Conservation (phyloP, 164 flowering plant genomes). For the Macadamia tetraphylla region DNA sequence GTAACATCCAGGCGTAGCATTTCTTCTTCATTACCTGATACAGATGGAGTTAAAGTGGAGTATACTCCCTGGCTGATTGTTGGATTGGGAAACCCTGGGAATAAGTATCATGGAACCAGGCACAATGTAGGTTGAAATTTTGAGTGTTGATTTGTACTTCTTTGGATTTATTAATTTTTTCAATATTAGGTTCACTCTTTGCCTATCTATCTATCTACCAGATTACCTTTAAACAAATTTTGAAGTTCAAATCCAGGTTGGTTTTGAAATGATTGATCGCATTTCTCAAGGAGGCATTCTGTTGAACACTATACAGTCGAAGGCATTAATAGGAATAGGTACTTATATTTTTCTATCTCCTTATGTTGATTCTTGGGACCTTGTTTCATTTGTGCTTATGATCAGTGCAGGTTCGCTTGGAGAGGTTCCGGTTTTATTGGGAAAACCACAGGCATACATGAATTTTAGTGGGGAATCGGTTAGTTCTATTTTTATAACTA, state of each 20-base stretch:
- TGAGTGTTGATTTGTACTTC: background rate
- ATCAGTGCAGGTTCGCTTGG: slow-evolving; percentile 78
- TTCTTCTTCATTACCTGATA: slow-evolving; percentile 41
- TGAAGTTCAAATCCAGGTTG: slow-evolving; percentile 45
- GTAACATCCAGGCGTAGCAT: slow-evolving; percentile 25
- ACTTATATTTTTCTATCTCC: slow-evolving; percentile 1
- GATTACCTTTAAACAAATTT: background rate
- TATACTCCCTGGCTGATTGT: slow-evolving; percentile 94
- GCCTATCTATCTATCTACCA: background rate
- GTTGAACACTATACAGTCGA: slow-evolving; percentile 91
- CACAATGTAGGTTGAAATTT: slow-evolving; percentile 59
- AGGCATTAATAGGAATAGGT: slow-evolving; percentile 93
- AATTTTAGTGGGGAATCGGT: slow-evolving; percentile 96
- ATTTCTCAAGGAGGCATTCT: slow-evolving; percentile 66
- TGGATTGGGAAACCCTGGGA: slow-evolving; percentile 95
- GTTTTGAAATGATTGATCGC: slow-evolving; percentile 95
- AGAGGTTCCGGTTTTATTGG: slow-evolving; percentile 83
- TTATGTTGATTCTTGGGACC: background rate
- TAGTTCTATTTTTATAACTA: slow-evolving; percentile 20
- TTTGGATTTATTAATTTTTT: background rate
- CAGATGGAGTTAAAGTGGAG: slow-evolving; percentile 55
- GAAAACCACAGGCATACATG: slow-evolving; percentile 94
- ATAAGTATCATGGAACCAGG: slow-evolving; percentile 88
- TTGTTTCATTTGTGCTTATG: background rate
- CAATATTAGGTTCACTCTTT: background rate